Percentiles rank a stretch among this genome's conserved stretches.
Conservation (phyloP, 768 basidiomycete species). For the Hericium coralloides region DNA sequence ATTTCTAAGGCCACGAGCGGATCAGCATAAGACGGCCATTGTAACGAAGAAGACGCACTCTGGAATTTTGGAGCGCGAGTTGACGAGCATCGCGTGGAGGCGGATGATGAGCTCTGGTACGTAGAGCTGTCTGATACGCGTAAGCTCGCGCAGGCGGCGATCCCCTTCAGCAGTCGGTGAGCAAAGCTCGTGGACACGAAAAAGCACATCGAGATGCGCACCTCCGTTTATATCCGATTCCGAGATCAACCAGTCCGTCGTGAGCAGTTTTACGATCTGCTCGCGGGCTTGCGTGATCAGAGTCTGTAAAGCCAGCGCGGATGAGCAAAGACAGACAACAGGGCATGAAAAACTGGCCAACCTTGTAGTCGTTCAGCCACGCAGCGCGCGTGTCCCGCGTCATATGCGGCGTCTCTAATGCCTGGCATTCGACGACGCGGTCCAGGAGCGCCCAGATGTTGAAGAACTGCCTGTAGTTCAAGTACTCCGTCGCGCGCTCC, state of each 20-base stretch:
- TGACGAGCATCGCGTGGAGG: slow-evolving; percentile 63
- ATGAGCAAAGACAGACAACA: background rate
- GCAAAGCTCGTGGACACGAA: no score
- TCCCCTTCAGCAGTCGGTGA: slow-evolving; percentile 27
- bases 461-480: slow-evolving; percentile 79
- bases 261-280: slow-evolving; percentile 61
- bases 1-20: slow-evolving; percentile 38
- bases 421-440: slow-evolving; percentile 50
- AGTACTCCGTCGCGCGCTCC: slow-evolving; percentile 62
- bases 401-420: slow-evolving; percentile 47
- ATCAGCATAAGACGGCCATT: background rate
- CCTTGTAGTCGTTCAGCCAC: slow-evolving; percentile 63
- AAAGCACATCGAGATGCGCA: background rate
- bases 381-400: slow-evolving; percentile 45
- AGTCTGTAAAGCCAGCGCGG: slow-evolving; percentile 25
- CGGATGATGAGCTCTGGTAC: slow-evolving; percentile 86
- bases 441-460: slow-evolving; percentile 60
- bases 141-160: slow-evolving; percentile 54
- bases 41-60: slow-evolving; percentile 36
- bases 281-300: slow-evolving; percentile 58
- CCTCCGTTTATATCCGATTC: slow-evolving; percentile 30
- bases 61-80: slow-evolving; percentile 54
- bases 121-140: slow-evolving; percentile 80
- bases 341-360: slow-evolving; percentile 12
- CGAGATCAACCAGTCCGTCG: slow-evolving; percentile 66